These are phyloP conservation scores for Tetracladium marchalianum DNA, from an alignment of 495 filamentous ascomycete species.

Conservation along the genomic window DNA sequence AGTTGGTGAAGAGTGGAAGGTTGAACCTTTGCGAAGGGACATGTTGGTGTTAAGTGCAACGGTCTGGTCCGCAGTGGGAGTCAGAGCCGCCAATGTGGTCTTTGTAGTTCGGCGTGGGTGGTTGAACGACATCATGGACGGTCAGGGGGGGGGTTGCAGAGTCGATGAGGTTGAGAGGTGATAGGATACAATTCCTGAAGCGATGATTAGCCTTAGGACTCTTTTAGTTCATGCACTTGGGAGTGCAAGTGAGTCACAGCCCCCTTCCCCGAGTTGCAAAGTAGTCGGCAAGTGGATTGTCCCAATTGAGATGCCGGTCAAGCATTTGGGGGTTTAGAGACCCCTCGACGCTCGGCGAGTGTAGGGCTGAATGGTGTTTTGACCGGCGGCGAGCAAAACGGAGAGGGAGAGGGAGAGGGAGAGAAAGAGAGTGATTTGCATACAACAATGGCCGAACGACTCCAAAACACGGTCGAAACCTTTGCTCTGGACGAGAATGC, in stretches of 20 bases:
- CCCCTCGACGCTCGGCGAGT: conserved; percentile 3
- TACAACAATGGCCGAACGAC: conserved; percentile 1
- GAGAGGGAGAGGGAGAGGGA: neutral
- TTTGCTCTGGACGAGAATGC: neutral
- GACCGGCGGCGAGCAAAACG: neutral
- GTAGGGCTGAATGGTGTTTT: conserved; percentile 17
- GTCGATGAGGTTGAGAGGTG: neutral
- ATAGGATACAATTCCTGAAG: conserved; percentile 8
- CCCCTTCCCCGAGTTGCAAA: conserved; percentile 2
- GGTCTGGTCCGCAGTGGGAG: conserved; percentile 18
- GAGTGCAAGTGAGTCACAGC: conserved; percentile 16
- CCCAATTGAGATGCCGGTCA: conserved; percentile 10
- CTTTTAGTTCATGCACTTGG: conserved; percentile 11
- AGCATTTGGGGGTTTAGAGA: conserved; percentile 4
- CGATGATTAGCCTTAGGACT: conserved; percentile 12
- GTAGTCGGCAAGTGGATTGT: conserved; percentile 10
- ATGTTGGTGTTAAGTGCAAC: conserved; percentile 38
- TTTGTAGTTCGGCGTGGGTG: conserved; percentile 21
- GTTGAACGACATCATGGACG: conserved; percentile 18
- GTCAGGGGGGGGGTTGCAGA: neutral
- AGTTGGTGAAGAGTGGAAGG: conserved; percentile 45
- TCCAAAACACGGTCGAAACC: neutral
- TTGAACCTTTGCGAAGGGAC: conserved; percentile 50
- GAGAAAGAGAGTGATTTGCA: conserved; percentile 1
- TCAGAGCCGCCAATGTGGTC: conserved; percentile 19